phyloP scores from a whole-genome alignment of 805 yeast species.

The Komagataella populi region DNA sequence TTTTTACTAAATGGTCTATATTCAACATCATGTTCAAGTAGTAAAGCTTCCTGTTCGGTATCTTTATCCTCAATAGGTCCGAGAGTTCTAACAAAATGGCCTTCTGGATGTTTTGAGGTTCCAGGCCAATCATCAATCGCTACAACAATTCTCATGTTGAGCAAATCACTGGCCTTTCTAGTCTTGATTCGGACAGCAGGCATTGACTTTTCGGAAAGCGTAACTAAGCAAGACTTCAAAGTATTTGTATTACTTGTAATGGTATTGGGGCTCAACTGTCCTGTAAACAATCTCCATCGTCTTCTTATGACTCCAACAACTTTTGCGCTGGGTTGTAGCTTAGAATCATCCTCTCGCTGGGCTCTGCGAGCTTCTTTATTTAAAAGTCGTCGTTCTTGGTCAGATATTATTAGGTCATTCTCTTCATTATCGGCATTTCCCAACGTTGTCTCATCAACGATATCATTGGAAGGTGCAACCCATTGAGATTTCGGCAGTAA shows the following conservation, averaged over 20 bases:
- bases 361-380: slow-evolving; percentile 67
- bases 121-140: slow-evolving; percentile 91
- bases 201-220: slow-evolving; percentile 77
- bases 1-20: slow-evolving; percentile 90
- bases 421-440: slow-evolving; percentile 45
- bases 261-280: slow-evolving; percentile 75
- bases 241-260: slow-evolving; percentile 35
- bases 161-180: slow-evolving; percentile 66
- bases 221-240: slow-evolving; percentile 65
- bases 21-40: slow-evolving; percentile 92
- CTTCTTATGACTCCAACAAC: slow-evolving; percentile 82
- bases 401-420: slow-evolving; percentile 35
- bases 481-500: slow-evolving; percentile 74
- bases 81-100: slow-evolving; percentile 81
- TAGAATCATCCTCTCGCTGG: slow-evolving; percentile 26
- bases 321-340: slow-evolving; percentile 80
- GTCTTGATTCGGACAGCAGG: slow-evolving; percentile 84
- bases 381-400: slow-evolving; percentile 55
- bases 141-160: slow-evolving; percentile 85
- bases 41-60: slow-evolving; percentile 92
- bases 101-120: slow-evolving; percentile 76
- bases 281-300: slow-evolving; percentile 94
- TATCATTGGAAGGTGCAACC: slow-evolving; percentile 73
- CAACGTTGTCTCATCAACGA: slow-evolving; percentile 60
- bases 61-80: slow-evolving; percentile 87